These are phyloP conservation scores for Aulographum hederae DNA, from an alignment of 2,329 filamentous ascomycete species.

Conservation along the genomic window DNA sequence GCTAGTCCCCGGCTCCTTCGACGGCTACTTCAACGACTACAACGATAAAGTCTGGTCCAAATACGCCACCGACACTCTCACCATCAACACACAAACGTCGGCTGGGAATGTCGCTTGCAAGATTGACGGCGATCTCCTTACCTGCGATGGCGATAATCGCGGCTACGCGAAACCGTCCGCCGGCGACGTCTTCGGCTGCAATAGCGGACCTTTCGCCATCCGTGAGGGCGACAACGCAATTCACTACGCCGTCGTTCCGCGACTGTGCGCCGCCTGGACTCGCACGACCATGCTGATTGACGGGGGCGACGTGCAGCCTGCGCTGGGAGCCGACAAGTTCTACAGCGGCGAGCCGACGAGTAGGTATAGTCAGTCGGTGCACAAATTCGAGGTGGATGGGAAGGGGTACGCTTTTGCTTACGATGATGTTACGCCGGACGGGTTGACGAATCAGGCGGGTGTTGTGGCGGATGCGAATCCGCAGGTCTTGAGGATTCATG, in stretches of 20 bases:
- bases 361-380: slow-evolving; percentile 48
- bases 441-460: slow-evolving; percentile 41
- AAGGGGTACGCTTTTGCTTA: slow-evolving; percentile 55
- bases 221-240: slow-evolving; percentile 19
- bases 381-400: slow-evolving; percentile 38
- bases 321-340: slow-evolving; percentile 24
- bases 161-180: slow-evolving; percentile 29
- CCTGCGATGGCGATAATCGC: slow-evolving; percentile 23
- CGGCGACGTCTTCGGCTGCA: slow-evolving; percentile 48
- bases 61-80: slow-evolving; percentile 27
- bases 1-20: slow-evolving; percentile 27
- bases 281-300: slow-evolving; percentile 45
- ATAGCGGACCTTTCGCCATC: slow-evolving; percentile 40
- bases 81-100: slow-evolving; percentile 46
- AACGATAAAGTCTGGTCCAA: slow-evolving; percentile 31
- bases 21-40: slow-evolving; percentile 32
- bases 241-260: slow-evolving; percentile 44
- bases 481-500: slow-evolving; percentile 33
- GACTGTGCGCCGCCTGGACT: slow-evolving; percentile 61
- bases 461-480: slow-evolving; percentile 40
- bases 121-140: slow-evolving; percentile 24
- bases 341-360: slow-evolving; percentile 40
- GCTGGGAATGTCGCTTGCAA: slow-evolving; percentile 34
- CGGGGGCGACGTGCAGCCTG: background rate
- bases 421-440: slow-evolving; percentile 44